These are phyloP conservation scores for Geotrichum australiense DNA, from an alignment of 1,139 yeast genomes.

Conservation along the genomic window DNA sequence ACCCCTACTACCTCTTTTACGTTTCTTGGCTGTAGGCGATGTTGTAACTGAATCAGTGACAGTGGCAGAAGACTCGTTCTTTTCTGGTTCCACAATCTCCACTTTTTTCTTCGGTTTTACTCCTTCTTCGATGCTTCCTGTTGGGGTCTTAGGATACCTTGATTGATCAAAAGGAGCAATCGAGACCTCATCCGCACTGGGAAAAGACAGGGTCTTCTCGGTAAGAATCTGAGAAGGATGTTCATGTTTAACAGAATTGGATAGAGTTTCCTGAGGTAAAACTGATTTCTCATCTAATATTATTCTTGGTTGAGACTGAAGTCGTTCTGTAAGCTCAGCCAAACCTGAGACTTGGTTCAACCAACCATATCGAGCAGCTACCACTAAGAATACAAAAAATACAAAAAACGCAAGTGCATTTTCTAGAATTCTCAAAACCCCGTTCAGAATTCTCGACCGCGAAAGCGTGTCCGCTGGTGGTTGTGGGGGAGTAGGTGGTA, in stretches of 20 bases:
- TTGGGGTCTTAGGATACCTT: not conserved
- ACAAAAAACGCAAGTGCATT: conserved; percentile 43
- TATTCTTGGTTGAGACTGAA: conserved; percentile 4
- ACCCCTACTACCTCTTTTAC: conserved; percentile 85
- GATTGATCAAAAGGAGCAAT: no score
- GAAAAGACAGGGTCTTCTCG: not conserved
- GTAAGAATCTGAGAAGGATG: not conserved
- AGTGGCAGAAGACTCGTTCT: not conserved
- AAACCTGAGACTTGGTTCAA: conserved; percentile 33
- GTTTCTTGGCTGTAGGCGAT: conserved; percentile 36
- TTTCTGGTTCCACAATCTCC: conserved; percentile 23
- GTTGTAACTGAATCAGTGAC: conserved; percentile 7
- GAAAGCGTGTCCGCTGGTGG: conserved; percentile 18
- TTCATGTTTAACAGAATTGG: not conserved
- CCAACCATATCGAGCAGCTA: conserved; percentile 38
- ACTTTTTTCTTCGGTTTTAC: conserved; percentile 15
- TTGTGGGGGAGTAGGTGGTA: conserved; percentile 20
- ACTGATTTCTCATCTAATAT: not conserved
- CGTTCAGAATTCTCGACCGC: conserved; percentile 22
- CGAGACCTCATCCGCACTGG: not conserved
- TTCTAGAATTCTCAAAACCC: conserved; percentile 38
- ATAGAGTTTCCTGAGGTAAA: not conserved
- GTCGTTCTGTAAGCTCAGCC: conserved; percentile 8
- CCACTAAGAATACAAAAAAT: conserved; percentile 31
- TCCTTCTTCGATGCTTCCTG: not conserved